Conservation (phyloP, 2,329 filamentous ascomycete species). For the Cryoendolithus antarcticus region DNA sequence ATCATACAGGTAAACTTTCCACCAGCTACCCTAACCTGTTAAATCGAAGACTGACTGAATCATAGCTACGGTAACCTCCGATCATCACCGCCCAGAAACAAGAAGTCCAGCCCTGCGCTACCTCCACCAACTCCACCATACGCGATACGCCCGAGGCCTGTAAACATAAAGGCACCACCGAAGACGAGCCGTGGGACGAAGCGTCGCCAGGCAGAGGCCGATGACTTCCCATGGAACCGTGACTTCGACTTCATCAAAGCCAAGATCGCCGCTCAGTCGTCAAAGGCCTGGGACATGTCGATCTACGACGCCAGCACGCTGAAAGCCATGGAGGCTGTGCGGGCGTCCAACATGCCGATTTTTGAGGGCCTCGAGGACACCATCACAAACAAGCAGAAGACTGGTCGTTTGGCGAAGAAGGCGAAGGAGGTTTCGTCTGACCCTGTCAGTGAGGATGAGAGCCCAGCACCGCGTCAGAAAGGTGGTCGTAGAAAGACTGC, state of each 20-base stretch:
- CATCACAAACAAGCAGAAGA: slow-evolving; percentile 11
- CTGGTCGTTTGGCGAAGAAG: no score
- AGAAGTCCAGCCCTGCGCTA: background rate
- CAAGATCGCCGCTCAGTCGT: slow-evolving; percentile 10
- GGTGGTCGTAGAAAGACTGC: no score
- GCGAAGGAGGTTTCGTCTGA: no score
- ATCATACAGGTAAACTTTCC: no score
- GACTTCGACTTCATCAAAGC: slow-evolving; percentile 17
- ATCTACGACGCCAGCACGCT: slow-evolving; percentile 18
- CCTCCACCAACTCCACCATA: slow-evolving; percentile 7
- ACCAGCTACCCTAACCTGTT: no score
- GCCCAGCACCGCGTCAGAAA: no score
- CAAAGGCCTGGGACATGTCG: slow-evolving; percentile 18
- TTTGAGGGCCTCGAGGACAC: slow-evolving; percentile 16
- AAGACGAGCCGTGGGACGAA: slow-evolving; percentile 10
- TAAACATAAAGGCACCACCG: slow-evolving; percentile 7
- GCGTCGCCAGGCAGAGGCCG: slow-evolving; percentile 13
- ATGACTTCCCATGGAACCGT: slow-evolving; percentile 22
- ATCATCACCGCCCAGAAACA: background rate
- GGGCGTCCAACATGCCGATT: slow-evolving; percentile 14
- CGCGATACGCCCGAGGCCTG: slow-evolving; percentile 4
- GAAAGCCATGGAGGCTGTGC: slow-evolving; percentile 14
- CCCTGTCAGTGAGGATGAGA: no score
- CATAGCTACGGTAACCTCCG: no score
- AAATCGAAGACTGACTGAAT: no score